Percentiles rank a stretch among this genome's conserved stretches.
phyloP scores from a whole-genome alignment of 2,329 filamentous ascomycete genomes.

The Clonostachys byssicola region DNA sequence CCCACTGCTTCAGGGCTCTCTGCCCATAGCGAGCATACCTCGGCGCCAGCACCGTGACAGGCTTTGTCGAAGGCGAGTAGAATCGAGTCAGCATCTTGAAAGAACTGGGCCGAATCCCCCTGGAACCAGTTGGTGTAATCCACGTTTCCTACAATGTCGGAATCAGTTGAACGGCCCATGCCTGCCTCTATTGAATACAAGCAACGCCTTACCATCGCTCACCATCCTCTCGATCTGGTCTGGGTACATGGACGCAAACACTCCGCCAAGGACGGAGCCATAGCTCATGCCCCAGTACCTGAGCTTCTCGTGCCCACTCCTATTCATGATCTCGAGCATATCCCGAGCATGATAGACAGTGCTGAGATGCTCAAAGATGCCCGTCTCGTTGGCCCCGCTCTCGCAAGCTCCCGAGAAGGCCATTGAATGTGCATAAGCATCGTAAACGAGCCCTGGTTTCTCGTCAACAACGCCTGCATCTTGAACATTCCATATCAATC shows the following conservation, averaged over 20 bases:
- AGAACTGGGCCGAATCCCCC: constrained; percentile 37
- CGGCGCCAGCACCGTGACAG: constrained; percentile 47
- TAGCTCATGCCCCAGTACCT: constrained; percentile 54
- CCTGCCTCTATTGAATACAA: not conserved
- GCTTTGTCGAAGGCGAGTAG: constrained; percentile 47
- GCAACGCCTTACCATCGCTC: constrained; percentile 35
- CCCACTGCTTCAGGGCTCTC: constrained; percentile 28
- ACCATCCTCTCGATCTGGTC: constrained; percentile 44
- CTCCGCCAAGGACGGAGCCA: constrained; percentile 45
- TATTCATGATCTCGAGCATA: constrained; percentile 39
- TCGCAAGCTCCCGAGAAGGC: constrained; percentile 39
- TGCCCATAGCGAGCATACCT: constrained; percentile 38
- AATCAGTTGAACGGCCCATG: not conserved
- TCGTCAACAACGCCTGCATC: constrained; percentile 40
- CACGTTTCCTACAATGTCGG: constrained; percentile 29
- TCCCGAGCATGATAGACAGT: constrained; percentile 40
- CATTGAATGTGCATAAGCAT: constrained; percentile 34
- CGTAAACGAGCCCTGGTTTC: constrained; percentile 37
- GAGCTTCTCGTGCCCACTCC: constrained; percentile 33
- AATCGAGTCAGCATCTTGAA: constrained; percentile 50
- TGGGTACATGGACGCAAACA: constrained; percentile 47
- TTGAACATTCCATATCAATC: constrained; percentile 35
- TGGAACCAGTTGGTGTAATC: constrained; percentile 51
- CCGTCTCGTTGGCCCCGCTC: constrained; percentile 22
- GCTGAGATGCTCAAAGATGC: constrained; percentile 33